Conservation (phyloP, 495 filamentous ascomycete species). For the Aspergillus mulundensis region DNA sequence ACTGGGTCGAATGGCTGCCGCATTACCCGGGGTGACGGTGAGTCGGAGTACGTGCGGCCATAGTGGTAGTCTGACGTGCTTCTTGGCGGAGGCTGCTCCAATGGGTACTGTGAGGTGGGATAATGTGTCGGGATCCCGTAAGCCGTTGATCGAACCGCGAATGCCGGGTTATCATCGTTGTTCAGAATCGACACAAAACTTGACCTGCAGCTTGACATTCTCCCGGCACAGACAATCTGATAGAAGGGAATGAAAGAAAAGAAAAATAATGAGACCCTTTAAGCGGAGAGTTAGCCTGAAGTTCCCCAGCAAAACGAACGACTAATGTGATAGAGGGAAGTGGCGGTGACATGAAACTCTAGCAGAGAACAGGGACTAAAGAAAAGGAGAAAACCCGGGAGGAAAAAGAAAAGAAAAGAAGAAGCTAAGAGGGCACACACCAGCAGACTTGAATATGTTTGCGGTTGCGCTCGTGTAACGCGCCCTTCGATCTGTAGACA, state of each 20-base stretch:
- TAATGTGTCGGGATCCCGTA: slow-evolving; percentile 30
- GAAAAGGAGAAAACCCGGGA: neutral
- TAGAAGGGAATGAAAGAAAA: slow-evolving; percentile 4
- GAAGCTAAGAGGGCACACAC: slow-evolving; percentile 28
- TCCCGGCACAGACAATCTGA: slow-evolving; percentile 15
- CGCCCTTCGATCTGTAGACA: slow-evolving; percentile 27
- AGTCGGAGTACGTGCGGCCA: slow-evolving; percentile 24
- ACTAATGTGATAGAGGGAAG: neutral
- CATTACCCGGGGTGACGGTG: slow-evolving; percentile 25
- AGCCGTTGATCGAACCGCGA: slow-evolving; percentile 41
- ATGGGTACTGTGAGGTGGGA: slow-evolving; percentile 26
- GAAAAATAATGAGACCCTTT: neutral
- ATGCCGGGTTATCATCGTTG: slow-evolving; percentile 48
- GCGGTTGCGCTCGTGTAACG: slow-evolving; percentile 36
- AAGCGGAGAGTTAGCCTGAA: neutral
- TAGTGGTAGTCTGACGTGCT: slow-evolving; percentile 22
- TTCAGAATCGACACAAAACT: slow-evolving; percentile 48
- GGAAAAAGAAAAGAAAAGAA: slow-evolving; percentile 8
- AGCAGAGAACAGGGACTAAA: slow-evolving; percentile 15
- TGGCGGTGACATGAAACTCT: neutral
- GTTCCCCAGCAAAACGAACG: neutral
- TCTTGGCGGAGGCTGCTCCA: slow-evolving; percentile 24
- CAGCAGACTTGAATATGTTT: slow-evolving; percentile 39
- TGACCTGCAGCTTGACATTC: slow-evolving; percentile 35
- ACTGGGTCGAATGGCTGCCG: slow-evolving; percentile 29